Evolutionary conservation across 2,329 filamentous ascomycete genomes (phyloP).

Genomic region (Ramularia endophylla): DNA sequence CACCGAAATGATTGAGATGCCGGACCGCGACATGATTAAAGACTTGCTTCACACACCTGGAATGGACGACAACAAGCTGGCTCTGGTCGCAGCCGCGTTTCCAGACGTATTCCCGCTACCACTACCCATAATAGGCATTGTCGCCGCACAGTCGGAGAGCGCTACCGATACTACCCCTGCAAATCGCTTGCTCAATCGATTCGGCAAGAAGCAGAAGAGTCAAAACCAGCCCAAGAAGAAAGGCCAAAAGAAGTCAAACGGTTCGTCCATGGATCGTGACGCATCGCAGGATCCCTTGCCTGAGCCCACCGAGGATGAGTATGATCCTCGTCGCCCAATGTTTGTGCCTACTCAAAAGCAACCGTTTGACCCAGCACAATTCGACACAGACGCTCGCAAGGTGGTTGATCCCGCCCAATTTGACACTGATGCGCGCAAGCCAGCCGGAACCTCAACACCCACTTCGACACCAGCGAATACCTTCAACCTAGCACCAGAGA

Average conservation of each 20-base stretch:
- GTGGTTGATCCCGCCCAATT: slow-evolving; percentile 23
- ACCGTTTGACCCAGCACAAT: slow-evolving; percentile 23
- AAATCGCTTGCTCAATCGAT: slow-evolving; percentile 18
- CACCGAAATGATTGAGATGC: slow-evolving; percentile 56
- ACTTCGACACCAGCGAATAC: slow-evolving; percentile 1
- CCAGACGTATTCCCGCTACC: slow-evolving; percentile 36
- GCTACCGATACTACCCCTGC: slow-evolving; percentile 14
- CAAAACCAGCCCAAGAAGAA: slow-evolving; percentile 12
- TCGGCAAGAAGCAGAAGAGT: slow-evolving; percentile 25
- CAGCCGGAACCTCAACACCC: slow-evolving; percentile 1
- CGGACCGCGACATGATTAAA: slow-evolving; percentile 45
- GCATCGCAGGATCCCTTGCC: slow-evolving; percentile 28
- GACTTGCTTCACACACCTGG: slow-evolving; percentile 47
- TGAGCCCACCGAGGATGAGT: slow-evolving; percentile 42
- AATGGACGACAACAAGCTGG: slow-evolving; percentile 51
- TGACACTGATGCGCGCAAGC: slow-evolving; percentile 26
- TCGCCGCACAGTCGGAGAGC: slow-evolving; percentile 20
- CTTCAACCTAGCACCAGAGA: slow-evolving; percentile 19
- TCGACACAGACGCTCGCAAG: slow-evolving; percentile 27
- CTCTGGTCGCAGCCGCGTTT: slow-evolving; percentile 27
- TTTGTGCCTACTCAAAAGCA: slow-evolving; percentile 13
- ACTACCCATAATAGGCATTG: slow-evolving; percentile 37
- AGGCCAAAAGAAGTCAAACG: slow-evolving; percentile 22
- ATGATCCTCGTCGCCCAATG: slow-evolving; percentile 41
- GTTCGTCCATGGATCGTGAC: slow-evolving; percentile 10